Percentiles rank a stretch among this genome's conserved stretches.
phyloP scores from a whole-genome alignment of 2,329 filamentous ascomycete genomes.

The Verticillium klebahnii region DNA sequence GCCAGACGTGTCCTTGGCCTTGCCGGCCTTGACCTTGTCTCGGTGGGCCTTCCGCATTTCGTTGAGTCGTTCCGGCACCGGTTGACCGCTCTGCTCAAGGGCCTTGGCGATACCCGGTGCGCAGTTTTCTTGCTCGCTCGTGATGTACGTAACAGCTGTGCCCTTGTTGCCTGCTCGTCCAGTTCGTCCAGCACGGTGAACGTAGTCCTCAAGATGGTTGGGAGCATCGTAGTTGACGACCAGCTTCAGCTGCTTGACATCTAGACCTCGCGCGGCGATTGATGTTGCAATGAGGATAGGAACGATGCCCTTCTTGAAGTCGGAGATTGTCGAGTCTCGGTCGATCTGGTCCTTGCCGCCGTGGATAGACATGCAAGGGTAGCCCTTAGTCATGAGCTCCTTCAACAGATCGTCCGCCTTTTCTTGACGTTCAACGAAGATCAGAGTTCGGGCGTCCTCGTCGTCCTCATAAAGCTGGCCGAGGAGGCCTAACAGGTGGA shows the following conservation, averaged over 20 bases:
- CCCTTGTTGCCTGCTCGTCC: constrained; percentile 92
- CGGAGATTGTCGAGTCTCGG: constrained; percentile 83
- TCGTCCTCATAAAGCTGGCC: constrained; percentile 83
- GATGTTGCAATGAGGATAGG: constrained; percentile 93
- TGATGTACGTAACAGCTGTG: constrained; percentile 91
- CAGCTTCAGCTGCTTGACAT: constrained; percentile 92
- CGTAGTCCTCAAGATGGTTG: constrained; percentile 94
- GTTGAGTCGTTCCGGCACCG: constrained; percentile 65
- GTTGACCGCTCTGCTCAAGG: constrained; percentile 83
- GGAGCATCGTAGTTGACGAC: constrained; percentile 95
- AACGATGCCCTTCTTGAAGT: constrained; percentile 88
- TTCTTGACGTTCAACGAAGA: constrained; percentile 91
- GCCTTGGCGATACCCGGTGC: constrained; percentile 86
- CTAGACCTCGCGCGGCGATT: constrained; percentile 88
- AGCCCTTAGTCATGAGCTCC: constrained; percentile 77
- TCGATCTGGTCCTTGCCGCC: constrained; percentile 93
- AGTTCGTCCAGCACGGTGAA: constrained; percentile 89
- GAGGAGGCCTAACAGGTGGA: constrained; percentile 77
- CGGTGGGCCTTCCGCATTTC: constrained; percentile 70
- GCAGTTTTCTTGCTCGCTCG: constrained; percentile 86
- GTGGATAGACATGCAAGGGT: constrained; percentile 89
- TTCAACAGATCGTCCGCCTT: constrained; percentile 77
- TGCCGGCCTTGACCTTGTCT: constrained; percentile 88
- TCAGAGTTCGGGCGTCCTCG: constrained; percentile 82
- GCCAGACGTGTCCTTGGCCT: constrained; percentile 82